Conservation (phyloP, 352 stramenopile genomes). For the Phytophthora palmivora region DNA sequence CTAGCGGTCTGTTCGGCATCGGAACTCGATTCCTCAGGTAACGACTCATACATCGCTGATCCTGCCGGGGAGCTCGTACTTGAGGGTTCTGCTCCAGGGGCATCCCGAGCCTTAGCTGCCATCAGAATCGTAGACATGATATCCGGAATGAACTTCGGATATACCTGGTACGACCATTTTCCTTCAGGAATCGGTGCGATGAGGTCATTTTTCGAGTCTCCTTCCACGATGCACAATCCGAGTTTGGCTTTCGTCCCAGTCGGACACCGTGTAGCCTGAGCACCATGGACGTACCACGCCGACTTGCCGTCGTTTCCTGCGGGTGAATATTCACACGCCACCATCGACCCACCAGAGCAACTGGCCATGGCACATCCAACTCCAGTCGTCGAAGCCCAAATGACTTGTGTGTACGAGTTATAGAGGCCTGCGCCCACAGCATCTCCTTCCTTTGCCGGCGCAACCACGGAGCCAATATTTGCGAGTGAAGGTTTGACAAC, state of each 20-base stretch:
- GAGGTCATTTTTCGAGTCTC: conserved; percentile 57
- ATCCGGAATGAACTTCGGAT: conserved; percentile 56
- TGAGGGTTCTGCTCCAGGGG: conserved; percentile 4
- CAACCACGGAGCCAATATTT: conserved; percentile 35
- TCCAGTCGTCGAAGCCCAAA: conserved; percentile 69
- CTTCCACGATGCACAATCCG: conserved; percentile 62
- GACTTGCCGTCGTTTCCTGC: conserved; percentile 62
- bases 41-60: conserved; percentile 11
- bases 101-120: conserved; percentile 34
- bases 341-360: conserved; percentile 49
- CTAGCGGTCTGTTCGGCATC: conserved; percentile 18
- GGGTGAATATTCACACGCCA: conserved; percentile 71
- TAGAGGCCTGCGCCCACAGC: conserved; percentile 65
- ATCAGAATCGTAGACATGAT: conserved; percentile 58
- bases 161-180: conserved; percentile 56
- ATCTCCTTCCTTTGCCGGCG: conserved; percentile 41
- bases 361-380: conserved; percentile 69
- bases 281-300: conserved; percentile 65
- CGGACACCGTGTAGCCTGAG: conserved; percentile 55
- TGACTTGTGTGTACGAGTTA: conserved; percentile 78
- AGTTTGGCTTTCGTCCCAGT: conserved; percentile 43
- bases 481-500: conserved; percentile 47
- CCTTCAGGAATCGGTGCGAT: conserved; percentile 68
- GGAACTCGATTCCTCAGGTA: conserved; percentile 15
- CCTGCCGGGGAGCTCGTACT: not conserved